Conservation (phyloP, 345 rosid genomes). For the Excoecaria cochinchinensis region DNA sequence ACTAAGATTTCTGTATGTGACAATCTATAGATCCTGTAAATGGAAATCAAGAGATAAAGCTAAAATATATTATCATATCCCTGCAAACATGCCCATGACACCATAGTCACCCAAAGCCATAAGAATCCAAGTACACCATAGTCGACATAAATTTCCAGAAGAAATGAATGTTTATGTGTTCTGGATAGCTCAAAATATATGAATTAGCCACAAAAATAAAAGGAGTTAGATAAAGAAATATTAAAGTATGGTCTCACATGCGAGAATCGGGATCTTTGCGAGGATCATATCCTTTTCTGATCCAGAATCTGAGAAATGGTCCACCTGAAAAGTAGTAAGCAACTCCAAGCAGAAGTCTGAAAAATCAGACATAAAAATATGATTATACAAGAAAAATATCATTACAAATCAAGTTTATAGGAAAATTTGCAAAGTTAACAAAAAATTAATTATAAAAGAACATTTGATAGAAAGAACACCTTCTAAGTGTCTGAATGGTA, state of each 20-base stretch:
- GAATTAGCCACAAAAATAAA: not conserved
- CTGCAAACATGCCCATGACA: not conserved
- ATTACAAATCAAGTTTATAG: slow-evolving; percentile 1
- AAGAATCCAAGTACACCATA: not conserved
- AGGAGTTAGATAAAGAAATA: not conserved
- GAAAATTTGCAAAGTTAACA: slow-evolving; percentile 7
- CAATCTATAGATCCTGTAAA: not conserved
- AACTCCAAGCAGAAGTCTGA: slow-evolving; percentile 72
- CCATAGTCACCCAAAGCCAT: not conserved
- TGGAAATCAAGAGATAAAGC: not conserved
- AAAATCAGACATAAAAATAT: slow-evolving; percentile 27
- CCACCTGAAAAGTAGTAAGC: slow-evolving; percentile 92
- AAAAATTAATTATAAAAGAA: slow-evolving; percentile 13
- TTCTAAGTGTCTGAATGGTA: slow-evolving; percentile 59
- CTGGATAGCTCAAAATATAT: not conserved
- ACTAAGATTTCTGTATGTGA: not conserved
- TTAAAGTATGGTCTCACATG: slow-evolving; percentile 55
- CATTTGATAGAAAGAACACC: slow-evolving; percentile 41
- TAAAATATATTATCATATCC: too few species aligned
- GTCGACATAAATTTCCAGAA: not conserved
- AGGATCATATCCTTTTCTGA: slow-evolving; percentile 96
- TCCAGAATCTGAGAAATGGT: slow-evolving; percentile 92
- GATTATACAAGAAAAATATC: not conserved
- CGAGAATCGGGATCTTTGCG: slow-evolving; percentile 92
- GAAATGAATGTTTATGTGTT: not conserved